Conservation (phyloP, 768 basidiomycete species). For the Xerocomellus intermedius region DNA sequence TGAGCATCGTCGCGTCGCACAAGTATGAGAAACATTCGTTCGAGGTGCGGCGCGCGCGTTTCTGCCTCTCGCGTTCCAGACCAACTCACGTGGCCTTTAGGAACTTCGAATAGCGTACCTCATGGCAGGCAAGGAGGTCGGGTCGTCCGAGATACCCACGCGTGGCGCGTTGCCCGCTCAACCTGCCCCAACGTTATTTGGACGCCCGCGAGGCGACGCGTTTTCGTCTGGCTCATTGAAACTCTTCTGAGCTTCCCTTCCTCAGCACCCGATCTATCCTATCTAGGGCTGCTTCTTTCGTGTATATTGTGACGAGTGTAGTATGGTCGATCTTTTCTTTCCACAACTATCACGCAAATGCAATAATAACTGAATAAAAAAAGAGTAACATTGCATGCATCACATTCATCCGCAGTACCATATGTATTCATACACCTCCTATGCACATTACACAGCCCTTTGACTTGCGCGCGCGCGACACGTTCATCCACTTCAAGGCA, state of each 20-base stretch:
- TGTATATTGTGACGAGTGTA: conserved; percentile 1
- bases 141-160: conserved; percentile 37
- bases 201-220: conserved; percentile 33
- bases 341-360: background rate
- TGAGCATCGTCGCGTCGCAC: conserved; percentile 38
- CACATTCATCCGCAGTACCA: background rate
- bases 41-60: conserved; percentile 38
- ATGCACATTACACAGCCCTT: background rate
- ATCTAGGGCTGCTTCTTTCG: background rate
- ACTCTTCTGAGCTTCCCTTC: conserved; percentile 7
- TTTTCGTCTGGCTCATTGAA: conserved; percentile 28
- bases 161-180: conserved; percentile 25
- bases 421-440: conserved; percentile 16
- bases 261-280: background rate
- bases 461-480: too few species aligned
- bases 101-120: conserved; percentile 51
- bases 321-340: background rate
- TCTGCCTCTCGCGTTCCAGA: background rate
- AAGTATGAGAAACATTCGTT: conserved; percentile 45
- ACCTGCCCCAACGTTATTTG: conserved; percentile 22
- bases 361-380: background rate
- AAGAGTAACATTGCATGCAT: background rate
- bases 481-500: conserved; percentile 35
- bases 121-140: conserved; percentile 43
- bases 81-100: conserved; percentile 26